A percentile compares a stretch with the other conserved stretches of the same genome.
phyloP scores from a whole-genome alignment of 441 rosid genomes.

The Erodium moschatum region DNA sequence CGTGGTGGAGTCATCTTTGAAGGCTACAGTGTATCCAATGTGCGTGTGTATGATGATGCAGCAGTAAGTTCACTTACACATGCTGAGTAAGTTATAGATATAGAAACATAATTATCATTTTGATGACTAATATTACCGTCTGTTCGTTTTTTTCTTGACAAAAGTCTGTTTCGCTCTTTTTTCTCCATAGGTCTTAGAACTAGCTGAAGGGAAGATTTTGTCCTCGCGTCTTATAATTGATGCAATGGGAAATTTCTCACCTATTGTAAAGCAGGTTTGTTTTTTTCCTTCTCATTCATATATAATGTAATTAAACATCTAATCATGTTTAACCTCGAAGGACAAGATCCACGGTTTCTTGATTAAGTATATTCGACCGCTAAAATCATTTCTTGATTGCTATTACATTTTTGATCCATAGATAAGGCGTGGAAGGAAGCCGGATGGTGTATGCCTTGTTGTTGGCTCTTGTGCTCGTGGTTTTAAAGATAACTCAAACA shows the following conservation, averaged over 20 bases:
- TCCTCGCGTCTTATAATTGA: slow-evolving; percentile 67
- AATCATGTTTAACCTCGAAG: not conserved
- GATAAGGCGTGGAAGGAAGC: slow-evolving; percentile 79
- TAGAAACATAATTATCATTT: not conserved
- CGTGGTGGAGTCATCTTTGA: slow-evolving; percentile 84
- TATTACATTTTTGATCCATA: slow-evolving; percentile 26
- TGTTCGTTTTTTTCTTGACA: slow-evolving; percentile 1
- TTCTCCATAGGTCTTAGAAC: slow-evolving; percentile 47
- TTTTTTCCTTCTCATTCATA: slow-evolving; percentile 18
- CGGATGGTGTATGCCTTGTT: slow-evolving; percentile 93
- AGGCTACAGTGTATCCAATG: slow-evolving; percentile 55
- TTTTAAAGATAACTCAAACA: slow-evolving; percentile 54
- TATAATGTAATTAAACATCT: not conserved
- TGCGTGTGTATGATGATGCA: slow-evolving; percentile 48
- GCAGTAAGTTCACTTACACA: slow-evolving; percentile 43
- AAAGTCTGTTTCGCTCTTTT: not conserved
- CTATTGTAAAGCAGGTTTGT: slow-evolving; percentile 74
- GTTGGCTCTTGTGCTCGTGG: slow-evolving; percentile 95
- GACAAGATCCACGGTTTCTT: slow-evolving; percentile 10
- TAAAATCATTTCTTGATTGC: slow-evolving; percentile 11
- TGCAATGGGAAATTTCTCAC: slow-evolving; percentile 97
- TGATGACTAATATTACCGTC: not conserved
- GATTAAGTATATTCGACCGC: not conserved
- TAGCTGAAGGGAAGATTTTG: slow-evolving; percentile 52
- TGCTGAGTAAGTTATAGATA: slow-evolving; percentile 7